A percentile compares a stretch with the other conserved stretches of the same genome.
Evolutionary conservation across 345 rosid genomes (phyloP).

Genomic region (Populus ilicifolia): DNA sequence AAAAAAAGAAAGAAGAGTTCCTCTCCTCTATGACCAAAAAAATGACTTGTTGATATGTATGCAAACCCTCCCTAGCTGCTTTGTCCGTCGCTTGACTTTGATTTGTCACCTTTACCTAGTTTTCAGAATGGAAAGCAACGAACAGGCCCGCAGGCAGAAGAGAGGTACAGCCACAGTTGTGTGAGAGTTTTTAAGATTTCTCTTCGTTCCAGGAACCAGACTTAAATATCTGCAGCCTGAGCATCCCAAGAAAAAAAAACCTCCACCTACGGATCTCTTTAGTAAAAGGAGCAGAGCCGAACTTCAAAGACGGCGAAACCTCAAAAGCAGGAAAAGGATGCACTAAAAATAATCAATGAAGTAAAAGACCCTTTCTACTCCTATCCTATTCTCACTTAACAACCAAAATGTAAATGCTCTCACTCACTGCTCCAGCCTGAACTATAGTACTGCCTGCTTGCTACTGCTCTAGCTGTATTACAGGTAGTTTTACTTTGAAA

Average conservation of each 20-base stretch:
- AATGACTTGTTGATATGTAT: background rate
- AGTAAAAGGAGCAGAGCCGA: conserved; percentile 10
- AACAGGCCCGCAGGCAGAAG: background rate
- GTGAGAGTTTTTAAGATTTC: conserved; percentile 12
- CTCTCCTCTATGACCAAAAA: conserved; percentile 4
- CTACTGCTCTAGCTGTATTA: background rate
- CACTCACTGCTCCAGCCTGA: background rate
- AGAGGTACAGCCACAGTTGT: background rate
- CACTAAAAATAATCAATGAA: background rate
- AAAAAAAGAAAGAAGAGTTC: background rate
- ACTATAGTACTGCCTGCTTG: background rate
- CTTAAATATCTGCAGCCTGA: conserved; percentile 25
- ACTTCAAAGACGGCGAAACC: conserved; percentile 27
- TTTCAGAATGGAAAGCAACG: conserved; percentile 15
- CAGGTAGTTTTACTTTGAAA: background rate
- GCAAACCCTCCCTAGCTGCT: background rate
- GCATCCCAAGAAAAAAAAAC: background rate
- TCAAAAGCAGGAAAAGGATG: conserved; percentile 22
- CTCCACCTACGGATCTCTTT: conserved; percentile 3
- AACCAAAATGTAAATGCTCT: background rate
- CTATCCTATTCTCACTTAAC: background rate
- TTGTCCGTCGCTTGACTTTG: conserved; percentile 17
- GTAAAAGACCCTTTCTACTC: conserved; percentile 6
- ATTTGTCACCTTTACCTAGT: conserved; percentile 6
- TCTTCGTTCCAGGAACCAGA: conserved; percentile 21